Percentiles rank a stretch among this genome's conserved stretches.
These are phyloP conservation scores for Corymbia maculata DNA, from an alignment of 345 rosid genomes.

Conservation along the genomic window DNA sequence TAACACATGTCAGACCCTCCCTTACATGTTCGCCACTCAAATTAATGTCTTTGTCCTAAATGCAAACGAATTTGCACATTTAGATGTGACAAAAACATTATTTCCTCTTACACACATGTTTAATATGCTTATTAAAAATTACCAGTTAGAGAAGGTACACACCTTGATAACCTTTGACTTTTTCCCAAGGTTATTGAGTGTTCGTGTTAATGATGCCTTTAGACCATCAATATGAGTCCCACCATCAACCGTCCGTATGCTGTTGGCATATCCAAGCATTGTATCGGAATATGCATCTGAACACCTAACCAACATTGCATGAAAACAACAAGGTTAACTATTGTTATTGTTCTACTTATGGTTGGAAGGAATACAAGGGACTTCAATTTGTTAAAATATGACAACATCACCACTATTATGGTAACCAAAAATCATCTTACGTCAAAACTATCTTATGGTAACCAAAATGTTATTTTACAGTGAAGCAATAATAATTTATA, in stretches of 20 bases:
- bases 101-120: neutral
- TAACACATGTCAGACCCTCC: constrained; percentile 91
- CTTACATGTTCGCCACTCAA: constrained; percentile 95
- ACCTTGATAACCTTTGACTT: constrained; percentile 87
- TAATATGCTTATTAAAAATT: neutral
- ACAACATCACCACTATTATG: neutral
- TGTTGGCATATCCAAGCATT: constrained; percentile 91
- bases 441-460: neutral
- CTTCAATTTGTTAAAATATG: neutral
- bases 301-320: constrained; percentile 42
- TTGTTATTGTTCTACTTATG: neutral
- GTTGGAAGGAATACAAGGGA: neutral
- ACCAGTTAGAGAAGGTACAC: neutral
- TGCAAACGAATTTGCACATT: neutral
- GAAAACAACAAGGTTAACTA: constrained; percentile 1
- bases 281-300: constrained; percentile 97
- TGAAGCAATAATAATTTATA: neutral
- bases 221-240: constrained; percentile 96
- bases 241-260: constrained; percentile 95
- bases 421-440: neutral
- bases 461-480: neutral
- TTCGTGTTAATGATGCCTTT: constrained; percentile 85
- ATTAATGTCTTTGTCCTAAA: constrained; percentile 86
- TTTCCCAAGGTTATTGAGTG: constrained; percentile 78
- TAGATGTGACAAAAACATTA: neutral